Base-by-base conservation (phyloP, 75 land plant species). In the Isoetes taiwanensis region DNA sequence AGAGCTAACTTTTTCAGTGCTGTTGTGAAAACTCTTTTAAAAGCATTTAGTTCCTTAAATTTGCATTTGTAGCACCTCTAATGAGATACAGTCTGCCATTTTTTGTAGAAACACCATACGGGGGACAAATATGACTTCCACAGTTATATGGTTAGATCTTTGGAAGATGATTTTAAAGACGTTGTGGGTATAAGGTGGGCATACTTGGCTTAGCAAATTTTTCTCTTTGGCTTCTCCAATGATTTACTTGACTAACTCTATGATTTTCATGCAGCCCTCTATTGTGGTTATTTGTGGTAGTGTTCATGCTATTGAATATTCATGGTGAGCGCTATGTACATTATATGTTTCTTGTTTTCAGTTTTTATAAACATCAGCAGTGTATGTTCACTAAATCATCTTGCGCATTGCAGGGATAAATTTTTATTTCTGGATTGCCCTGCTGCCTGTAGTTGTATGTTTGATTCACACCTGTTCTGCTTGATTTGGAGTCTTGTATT, bases 81-180 rank as follows among this genome's bases (percentile, higher is more conserved):
- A 28, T 31, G 31, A 5, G 0, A 17, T 16, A 26, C 32, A 9
- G 32, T 11, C 32, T 54, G 5, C 57, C 3, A 30, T 55, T 0
- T 9, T 30, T 54, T 82, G 17, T 75, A 87, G 94, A 75, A 75
- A 37, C 94, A 87, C 65, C 79, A 68, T 29, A 39, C 82, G 14
- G 78, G 79, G 25, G 56, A 40, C 32, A 52, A 83, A 29, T 87
- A 84, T 54, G 59, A 87, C 62, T 87, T 87, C 52, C 94, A 87
- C 33, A 80, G 67, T 24, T 87, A 84, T 40, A 76, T 87, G 70
- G 89, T 80, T 16, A 74, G 94, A 2, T 77, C 84, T 52, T 78
- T 84, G 84, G 94, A 87, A n/a, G 94, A 84, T 61, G 94, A 87
- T 41, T 84, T 79, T 54, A 73, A 78, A 42, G 74, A 68, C 11